phyloP scores from a whole-genome alignment of 2,329 filamentous ascomycete genomes.

The Trichoderma sp. region DNA sequence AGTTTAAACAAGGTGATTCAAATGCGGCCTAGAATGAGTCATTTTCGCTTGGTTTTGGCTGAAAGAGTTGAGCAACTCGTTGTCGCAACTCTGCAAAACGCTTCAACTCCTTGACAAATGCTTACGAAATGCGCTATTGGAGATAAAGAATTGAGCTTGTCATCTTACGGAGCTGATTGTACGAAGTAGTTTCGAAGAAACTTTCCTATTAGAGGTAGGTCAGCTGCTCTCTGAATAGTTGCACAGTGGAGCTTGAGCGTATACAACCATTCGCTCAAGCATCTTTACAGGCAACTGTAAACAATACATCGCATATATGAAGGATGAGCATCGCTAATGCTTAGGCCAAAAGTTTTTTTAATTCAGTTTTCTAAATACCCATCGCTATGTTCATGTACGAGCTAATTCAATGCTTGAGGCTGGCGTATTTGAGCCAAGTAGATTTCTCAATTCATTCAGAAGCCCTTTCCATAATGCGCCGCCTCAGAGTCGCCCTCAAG shows the following conservation, averaged over 20 bases:
- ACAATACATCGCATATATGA: neutral
- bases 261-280: neutral
- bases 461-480: neutral
- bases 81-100: neutral
- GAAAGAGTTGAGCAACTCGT: neutral
- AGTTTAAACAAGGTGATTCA: neutral
- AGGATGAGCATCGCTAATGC: rapidly evolving
- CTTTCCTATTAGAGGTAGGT: too few relatives aligned
- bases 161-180: neutral
- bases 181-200: neutral
- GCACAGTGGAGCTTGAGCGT: neutral
- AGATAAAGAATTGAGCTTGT: neutral
- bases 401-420: neutral
- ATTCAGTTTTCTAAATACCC: neutral
- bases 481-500: conserved; percentile 28
- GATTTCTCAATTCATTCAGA: neutral
- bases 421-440: neutral
- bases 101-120: neutral
- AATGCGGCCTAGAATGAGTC: neutral
- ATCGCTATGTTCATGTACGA: neutral
- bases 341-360: neutral
- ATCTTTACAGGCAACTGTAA: neutral
- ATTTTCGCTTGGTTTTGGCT: neutral
- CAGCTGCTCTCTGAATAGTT: neutral
- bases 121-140: neutral